Conservation (phyloP, 1,139 yeast species). For the Suhomyces anneliseae region DNA sequence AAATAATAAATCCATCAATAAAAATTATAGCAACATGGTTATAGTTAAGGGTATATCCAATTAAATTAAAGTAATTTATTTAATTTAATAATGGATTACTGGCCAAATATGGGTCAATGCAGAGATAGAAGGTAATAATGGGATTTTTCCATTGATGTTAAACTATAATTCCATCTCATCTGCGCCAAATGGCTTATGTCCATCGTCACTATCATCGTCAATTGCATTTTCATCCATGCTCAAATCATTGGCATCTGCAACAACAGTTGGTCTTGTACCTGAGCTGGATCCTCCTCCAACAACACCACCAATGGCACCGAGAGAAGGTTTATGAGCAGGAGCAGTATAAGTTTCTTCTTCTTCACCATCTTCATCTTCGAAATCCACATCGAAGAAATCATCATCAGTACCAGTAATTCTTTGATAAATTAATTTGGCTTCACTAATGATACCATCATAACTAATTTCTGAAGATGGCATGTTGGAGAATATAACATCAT, state of each 20-base stretch:
- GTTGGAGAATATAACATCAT: slow-evolving; percentile 60
- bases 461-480: slow-evolving; percentile 84
- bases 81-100: too few relatives aligned
- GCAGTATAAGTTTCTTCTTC: slow-evolving; percentile 21
- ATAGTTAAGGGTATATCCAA: too few relatives aligned
- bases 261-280: slow-evolving; percentile 7
- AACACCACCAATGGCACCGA: slow-evolving; percentile 9
- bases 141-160: neutral
- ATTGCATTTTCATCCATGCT: slow-evolving; percentile 36
- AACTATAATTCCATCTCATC: slow-evolving; percentile 65
- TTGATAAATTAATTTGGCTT: slow-evolving; percentile 73
- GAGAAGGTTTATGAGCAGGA: slow-evolving; percentile 4
- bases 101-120: too few relatives aligned
- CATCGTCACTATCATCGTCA: slow-evolving; percentile 36
- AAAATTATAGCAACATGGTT: too few relatives aligned
- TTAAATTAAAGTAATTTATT: too few relatives aligned
- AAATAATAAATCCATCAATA: too few relatives aligned
- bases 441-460: slow-evolving; percentile 85
- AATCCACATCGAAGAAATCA: slow-evolving; percentile 93
- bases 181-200: slow-evolving; percentile 61
- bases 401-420: slow-evolving; percentile 88
- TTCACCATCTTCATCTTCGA: slow-evolving; percentile 84
- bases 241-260: slow-evolving; percentile 13
- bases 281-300: slow-evolving; percentile 9
- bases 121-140: neutral